These are phyloP conservation scores for Fusarium brachygibbosum DNA, from an alignment of 2,329 filamentous ascomycete species.

Conservation along the genomic window DNA sequence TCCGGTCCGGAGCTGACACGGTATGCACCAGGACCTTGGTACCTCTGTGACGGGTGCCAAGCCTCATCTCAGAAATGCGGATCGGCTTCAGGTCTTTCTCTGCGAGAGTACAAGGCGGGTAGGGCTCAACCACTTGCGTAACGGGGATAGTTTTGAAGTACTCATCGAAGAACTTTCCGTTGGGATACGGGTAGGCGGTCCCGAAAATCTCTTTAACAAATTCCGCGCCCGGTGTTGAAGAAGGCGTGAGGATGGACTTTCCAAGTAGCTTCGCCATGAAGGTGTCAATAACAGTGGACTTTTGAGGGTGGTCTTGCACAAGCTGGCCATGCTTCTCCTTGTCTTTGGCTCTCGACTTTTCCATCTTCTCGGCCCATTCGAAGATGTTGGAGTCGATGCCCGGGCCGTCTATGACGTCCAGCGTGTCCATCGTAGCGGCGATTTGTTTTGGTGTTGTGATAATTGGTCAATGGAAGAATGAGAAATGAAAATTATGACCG, in stretches of 20 bases:
- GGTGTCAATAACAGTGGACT: fast-evolving
- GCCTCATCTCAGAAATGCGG: neutral
- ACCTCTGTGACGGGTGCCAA: neutral
- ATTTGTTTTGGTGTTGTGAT: fast-evolving
- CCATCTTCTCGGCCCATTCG: neutral
- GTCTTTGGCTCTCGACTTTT: neutral
- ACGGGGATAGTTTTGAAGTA: neutral
- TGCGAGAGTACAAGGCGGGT: conserved; percentile 1
- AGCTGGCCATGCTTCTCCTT: conserved; percentile 9
- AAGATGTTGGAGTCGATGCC: neutral
- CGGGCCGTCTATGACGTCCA: conserved; percentile 3
- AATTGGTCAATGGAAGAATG: too few relatives aligned
- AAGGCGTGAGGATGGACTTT: neutral
- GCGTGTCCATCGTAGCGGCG: conserved; percentile 15
- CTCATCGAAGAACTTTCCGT: neutral
- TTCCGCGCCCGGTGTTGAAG: neutral
- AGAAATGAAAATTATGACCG: too few relatives aligned
- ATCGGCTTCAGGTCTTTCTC: conserved; percentile 10
- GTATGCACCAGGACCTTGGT: neutral
- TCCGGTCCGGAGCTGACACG: neutral
- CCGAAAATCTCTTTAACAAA: neutral
- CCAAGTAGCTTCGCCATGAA: neutral
- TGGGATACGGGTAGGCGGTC: neutral
- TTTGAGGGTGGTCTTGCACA: conserved; percentile 6
- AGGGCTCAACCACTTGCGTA: neutral